Base-by-base conservation (phyloP, 1,139 yeast species). In the Wickerhamomyces sp. region DNA sequence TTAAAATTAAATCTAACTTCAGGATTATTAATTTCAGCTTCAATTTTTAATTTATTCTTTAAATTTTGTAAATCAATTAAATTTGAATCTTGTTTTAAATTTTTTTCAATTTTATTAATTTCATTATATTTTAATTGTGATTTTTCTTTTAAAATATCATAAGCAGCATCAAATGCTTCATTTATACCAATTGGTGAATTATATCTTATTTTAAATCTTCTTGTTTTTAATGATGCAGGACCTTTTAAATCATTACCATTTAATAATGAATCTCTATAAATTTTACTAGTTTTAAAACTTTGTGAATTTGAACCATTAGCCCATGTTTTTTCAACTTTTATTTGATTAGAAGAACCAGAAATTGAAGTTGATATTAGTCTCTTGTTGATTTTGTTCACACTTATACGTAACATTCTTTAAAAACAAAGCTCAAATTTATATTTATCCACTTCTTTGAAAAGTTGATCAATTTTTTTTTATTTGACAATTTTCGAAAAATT, bases 1-100 rank as follows among this genome's bases (percentile, higher is more conserved):
- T 69, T 68, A 45, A 77, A 70, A 63, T 86, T 88, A 68, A 78
- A 87, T 49, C 79, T 69, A 10, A 89, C 96, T 65, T 88, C 95
- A 9, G 97, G 97, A 62, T 90, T 88, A 58, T 72, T 65, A 38
- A 70, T 57, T 62, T 90, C 94, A 1, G 95, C 88, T 42, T 72
- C 65, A 10, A 74, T 68, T 38, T 67, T 55, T 15, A 73, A 59
- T 37, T 65, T 48, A 32, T 54, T 55, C 39, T 51, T 63, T 31
- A 69, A 63, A 23, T 64, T 60, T 46, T 61, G 61, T 59, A 67
- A 62, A 36, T 52, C 49, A 26, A 50, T 51, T 30, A 50, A 45
- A 15, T 51, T 46, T 40, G 53, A 45, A 11, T 44, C 41, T 10
- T 45, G 10, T 9, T 34, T 9, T n/a, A 48, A 29, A 29, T 48